Evolutionary conservation across 176 grass and related monocot genomes (phyloP).

Genomic region (Areca catechu): DNA sequence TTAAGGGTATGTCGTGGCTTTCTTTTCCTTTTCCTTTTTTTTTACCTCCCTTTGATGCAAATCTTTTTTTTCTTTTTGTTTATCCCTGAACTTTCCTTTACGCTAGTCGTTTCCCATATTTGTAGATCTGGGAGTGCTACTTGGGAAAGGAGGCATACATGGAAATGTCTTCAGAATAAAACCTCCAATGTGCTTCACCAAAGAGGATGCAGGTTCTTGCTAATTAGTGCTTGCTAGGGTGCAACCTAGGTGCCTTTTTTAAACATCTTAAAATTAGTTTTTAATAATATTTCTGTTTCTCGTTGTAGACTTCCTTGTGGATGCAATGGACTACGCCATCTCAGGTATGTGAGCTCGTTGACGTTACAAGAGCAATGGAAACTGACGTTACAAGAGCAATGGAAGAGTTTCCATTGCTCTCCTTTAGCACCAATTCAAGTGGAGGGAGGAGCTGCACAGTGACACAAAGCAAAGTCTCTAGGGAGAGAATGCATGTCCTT

Average conservation of each 20-base stretch:
- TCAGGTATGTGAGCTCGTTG: constrained; percentile 40
- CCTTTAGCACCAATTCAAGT: too few relatives aligned
- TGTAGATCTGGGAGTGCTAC: constrained; percentile 67
- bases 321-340: constrained; percentile 79
- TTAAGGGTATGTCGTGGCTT: constrained; percentile 43
- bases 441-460: too few relatives aligned
- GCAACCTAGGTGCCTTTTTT: too few relatives aligned
- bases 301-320: constrained; percentile 67
- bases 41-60: constrained; percentile 4
- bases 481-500: too few relatives aligned
- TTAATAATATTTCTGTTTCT: neutral
- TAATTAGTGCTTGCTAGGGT: too few relatives aligned
- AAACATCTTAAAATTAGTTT: too few relatives aligned
- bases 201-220: constrained; percentile 69
- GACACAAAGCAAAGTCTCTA: too few relatives aligned
- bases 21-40: constrained; percentile 1
- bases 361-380: too few relatives aligned
- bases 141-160: constrained; percentile 83
- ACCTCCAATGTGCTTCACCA: constrained; percentile 96
- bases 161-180: constrained; percentile 95
- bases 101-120: neutral
- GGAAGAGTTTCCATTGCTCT: too few relatives aligned
- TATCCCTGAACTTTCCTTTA: neutral
- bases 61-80: neutral
- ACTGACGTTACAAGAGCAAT: neutral